Conservation (phyloP, 352 stramenopile species). For the Globisporangium apiculatum region DNA sequence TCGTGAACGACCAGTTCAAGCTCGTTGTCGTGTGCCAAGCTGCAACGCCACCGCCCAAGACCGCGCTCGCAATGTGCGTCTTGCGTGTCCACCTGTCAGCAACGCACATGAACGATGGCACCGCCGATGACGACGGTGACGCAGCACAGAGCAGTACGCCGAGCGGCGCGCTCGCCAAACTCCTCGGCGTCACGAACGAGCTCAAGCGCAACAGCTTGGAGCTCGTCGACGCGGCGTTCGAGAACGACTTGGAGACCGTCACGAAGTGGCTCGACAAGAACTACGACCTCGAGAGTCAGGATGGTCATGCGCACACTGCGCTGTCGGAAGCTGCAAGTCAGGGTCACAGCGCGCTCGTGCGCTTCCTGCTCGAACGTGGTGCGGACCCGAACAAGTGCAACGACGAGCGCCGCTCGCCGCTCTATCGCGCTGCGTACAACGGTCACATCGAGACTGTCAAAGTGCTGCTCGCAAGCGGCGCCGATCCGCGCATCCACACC, state of each 20-base stretch:
- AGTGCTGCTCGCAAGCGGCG: conserved; percentile 63
- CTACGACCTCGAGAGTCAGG: conserved; percentile 82
- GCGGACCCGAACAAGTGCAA: conserved; percentile 85
- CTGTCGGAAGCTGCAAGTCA: conserved; percentile 85
- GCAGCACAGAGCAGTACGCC: conserved; percentile 5
- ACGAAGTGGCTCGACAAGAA: conserved; percentile 74
- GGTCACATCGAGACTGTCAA: conserved; percentile 63
- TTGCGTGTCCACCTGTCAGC: conserved; percentile 32
- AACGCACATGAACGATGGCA: conserved; percentile 5
- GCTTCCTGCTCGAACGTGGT: conserved; percentile 61
- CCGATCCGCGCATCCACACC: conserved; percentile 57
- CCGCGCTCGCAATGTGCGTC: conserved; percentile 58
- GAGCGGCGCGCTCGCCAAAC: conserved; percentile 24
- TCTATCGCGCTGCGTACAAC: conserved; percentile 87
- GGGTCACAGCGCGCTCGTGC: conserved; percentile 61
- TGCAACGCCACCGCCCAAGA: conserved; percentile 35
- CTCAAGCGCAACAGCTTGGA: conserved; percentile 68
- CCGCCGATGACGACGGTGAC: conserved; percentile 8
- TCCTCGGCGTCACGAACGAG: conserved; percentile 50
- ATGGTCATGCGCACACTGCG: conserved; percentile 81
- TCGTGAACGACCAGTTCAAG: conserved; percentile 84
- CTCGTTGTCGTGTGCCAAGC: conserved; percentile 64
- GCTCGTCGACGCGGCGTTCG: conserved; percentile 87
- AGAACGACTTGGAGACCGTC: conserved; percentile 74
- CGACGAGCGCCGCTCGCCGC: conserved; percentile 69